A percentile compares a stretch with the other conserved stretches of the same genome.
Conservation (phyloP, 164 flowering plant genomes). For the Vitis rotundifolia region DNA sequence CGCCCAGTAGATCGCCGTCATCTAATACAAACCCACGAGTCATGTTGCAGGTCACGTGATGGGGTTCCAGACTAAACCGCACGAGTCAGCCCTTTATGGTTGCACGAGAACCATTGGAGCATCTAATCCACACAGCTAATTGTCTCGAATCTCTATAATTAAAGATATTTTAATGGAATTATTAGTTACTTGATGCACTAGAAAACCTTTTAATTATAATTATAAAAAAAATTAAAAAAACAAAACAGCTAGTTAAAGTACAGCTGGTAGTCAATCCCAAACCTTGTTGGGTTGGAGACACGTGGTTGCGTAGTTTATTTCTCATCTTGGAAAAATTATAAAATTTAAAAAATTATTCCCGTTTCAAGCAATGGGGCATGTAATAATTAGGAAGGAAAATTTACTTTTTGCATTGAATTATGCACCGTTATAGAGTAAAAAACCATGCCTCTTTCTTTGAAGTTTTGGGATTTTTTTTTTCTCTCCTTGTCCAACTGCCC, state of each 20-base stretch:
- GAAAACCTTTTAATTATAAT: too few species aligned
- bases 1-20: not conserved
- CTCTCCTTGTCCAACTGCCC: too few species aligned
- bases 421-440: too few species aligned
- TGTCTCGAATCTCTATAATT: slow-evolving; percentile 4
- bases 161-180: slow-evolving; percentile 8
- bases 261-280: slow-evolving; percentile 11
- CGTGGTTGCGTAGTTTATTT: not conserved
- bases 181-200: not conserved
- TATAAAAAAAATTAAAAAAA: too few species aligned
- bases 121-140: not conserved
- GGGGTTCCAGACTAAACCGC: not conserved
- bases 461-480: too few species aligned
- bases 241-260: too few species aligned
- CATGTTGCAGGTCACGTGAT: slow-evolving; percentile 15
- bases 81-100: not conserved
- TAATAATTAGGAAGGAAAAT: too few species aligned
- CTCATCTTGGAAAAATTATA: too few species aligned
- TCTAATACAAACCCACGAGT: not conserved
- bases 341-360: too few species aligned
- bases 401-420: too few species aligned
- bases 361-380: too few species aligned
- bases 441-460: too few species aligned
- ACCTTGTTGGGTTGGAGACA: slow-evolving; percentile 4
- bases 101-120: slow-evolving; percentile 6